Percentiles rank a stretch among this genome's conserved stretches.
Evolutionary conservation across 164 flowering plant genomes (phyloP).

Genomic region (Magnolia sinica): DNA sequence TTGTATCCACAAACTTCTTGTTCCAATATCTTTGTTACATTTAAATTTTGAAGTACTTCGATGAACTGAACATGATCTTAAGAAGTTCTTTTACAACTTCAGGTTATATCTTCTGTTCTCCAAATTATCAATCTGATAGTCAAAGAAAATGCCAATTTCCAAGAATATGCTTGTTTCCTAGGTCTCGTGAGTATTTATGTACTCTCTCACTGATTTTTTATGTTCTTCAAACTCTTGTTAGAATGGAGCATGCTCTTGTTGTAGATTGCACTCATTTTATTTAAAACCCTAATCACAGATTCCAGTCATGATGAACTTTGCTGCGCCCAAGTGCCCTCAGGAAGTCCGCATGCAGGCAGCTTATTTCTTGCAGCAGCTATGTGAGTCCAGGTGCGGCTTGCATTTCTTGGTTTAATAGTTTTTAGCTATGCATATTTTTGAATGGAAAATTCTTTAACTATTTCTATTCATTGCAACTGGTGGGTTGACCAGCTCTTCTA

Average conservation of each 20-base stretch:
- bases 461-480: conserved; percentile 3
- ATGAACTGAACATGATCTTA: not conserved
- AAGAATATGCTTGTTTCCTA: conserved; percentile 95
- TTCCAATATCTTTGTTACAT: not conserved
- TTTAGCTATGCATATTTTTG: not conserved
- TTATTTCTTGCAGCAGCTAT: conserved; percentile 90
- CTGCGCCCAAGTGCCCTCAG: conserved; percentile 76
- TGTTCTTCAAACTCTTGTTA: not conserved
- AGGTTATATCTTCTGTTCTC: conserved; percentile 91
- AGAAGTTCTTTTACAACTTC: conserved; percentile 16
- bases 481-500: conserved; percentile 67
- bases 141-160: conserved; percentile 78
- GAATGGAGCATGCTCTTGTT: not conserved
- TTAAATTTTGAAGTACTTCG: not conserved
- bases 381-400: conserved; percentile 73
- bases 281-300: conserved; percentile 44
- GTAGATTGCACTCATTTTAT: not conserved
- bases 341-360: conserved; percentile 98
- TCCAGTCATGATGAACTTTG: conserved; percentile 84
- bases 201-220: not conserved
- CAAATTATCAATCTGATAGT: conserved; percentile 85
- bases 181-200: conserved; percentile 67
- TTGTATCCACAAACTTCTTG: not conserved
- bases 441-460: not conserved
- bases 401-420: not conserved